Base-by-base conservation (phyloP, 2,329 filamentous ascomycete species). In the Bipolaris bicolor region DNA sequence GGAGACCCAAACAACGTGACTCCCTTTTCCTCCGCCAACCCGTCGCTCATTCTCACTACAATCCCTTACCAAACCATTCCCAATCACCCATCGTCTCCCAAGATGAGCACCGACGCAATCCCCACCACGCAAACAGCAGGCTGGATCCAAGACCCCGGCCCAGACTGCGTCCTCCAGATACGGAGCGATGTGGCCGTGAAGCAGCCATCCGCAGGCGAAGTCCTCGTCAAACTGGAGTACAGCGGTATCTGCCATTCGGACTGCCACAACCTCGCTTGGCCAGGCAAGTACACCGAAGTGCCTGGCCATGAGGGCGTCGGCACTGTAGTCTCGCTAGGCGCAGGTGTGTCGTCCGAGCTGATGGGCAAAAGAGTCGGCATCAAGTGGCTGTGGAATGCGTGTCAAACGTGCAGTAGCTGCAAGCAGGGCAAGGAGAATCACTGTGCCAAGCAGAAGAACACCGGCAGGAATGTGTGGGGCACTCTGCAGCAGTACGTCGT, bases 181-280 rank as follows among this genome's bases (percentile, higher is more conserved):
- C 67, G 74, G 29, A 55, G 72, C 22, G 74, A 71, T 29, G 65
- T 75, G 5, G 67, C 73, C 2, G 70, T 81, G 2, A 76, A 80
- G 16, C 61, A 62, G 5, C 79, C 79, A 0, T 63, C 63, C 4
- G 58, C 74, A 1, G 74, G 77, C 3, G 78, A 82, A 53, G 57
- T 82, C n/a, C 73, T 82, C 13, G 72, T 82, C 37, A 81, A 81
- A 56, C 69, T 81, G 9, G 79, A 82, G 58, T 81, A 70, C 62
- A 80, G 78, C 0, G 80, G 80, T 0, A 77, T 82, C 22, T 82
- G 80, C 49, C 79, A 82, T 66, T 81, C 79, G 1, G 80, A 82
- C 65, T 76, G 80, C 53, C 77, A 77, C 56, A 81, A 79, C 57
- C 76, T 81, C 5, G 73, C 74, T 10, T 77, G 77, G 7, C 78